Conservation (phyloP, 2,329 filamentous ascomycete genomes). For the Xylaria sp. region DNA sequence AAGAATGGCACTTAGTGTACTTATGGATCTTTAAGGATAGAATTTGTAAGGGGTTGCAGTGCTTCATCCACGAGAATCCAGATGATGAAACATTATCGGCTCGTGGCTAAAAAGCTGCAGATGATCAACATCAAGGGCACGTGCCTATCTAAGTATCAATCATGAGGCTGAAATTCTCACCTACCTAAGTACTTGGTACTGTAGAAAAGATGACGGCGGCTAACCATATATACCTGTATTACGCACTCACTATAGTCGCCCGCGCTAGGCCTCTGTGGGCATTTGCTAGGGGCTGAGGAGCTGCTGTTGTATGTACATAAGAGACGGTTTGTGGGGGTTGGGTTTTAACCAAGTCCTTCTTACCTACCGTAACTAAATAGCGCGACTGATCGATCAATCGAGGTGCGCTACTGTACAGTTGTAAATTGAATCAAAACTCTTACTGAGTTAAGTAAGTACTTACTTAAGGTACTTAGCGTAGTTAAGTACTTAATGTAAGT, state of each 20-base stretch:
- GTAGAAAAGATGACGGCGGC: neutral
- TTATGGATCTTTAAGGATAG: too few relatives aligned
- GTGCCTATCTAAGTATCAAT: constrained; percentile 26
- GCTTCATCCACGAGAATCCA: neutral
- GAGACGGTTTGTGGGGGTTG: too few relatives aligned
- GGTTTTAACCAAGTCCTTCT: too few relatives aligned
- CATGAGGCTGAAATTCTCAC: constrained; percentile 28
- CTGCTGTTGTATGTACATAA: too few relatives aligned
- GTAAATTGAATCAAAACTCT: too few relatives aligned
- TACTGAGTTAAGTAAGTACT: too few relatives aligned
- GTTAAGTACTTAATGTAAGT: too few relatives aligned
- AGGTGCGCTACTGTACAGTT: too few relatives aligned
- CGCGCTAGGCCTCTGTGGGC: constrained; percentile 4
- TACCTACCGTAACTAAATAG: too few relatives aligned
- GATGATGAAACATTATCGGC: constrained; percentile 15
- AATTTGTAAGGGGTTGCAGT: neutral
- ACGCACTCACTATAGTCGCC: neutral
- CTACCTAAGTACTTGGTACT: neutral
- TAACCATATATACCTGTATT: neutral
- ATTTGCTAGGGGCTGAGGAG: neutral
- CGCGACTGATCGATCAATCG: too few relatives aligned
- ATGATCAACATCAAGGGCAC: constrained; percentile 29
- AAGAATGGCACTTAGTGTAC: too few relatives aligned
- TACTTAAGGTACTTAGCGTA: too few relatives aligned
- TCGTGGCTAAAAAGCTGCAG: constrained; percentile 30